Base-by-base conservation (phyloP, 2,329 filamentous ascomycete genomes). In the Fusarium sacchari region DNA sequence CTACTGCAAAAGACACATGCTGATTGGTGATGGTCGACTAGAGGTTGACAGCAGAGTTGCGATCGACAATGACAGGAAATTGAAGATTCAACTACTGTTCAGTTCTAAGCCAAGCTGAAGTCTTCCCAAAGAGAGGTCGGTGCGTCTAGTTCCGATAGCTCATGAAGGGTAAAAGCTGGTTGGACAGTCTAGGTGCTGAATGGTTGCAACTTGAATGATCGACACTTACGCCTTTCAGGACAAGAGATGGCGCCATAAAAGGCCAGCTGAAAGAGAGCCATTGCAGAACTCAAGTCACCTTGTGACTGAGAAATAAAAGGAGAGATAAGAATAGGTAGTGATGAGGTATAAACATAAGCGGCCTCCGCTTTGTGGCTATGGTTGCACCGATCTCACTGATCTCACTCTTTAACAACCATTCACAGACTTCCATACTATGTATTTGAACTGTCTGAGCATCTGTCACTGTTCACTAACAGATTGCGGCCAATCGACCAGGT, bases 191-290 rank as follows among this genome's bases (percentile, higher is more conserved):
- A 26, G 43, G 49, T 52, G 60, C 55, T 47, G 62, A 57, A 68
- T 52, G 57, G 57, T 44, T 66, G 55, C 50, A 42, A 43, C 43
- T 57, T 44, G 46, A 42, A 64, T 28, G 75, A 77, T 77, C 72
- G 72, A 59, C 75, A 56, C 69, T 75, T 59, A 47, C 63, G 71
- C 43, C 64, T 73, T 74, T 64, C n/a, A 58, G 55, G 56, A 55
- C 53, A 65, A 53, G 43, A 56, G 28, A 77, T 76, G 67, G 72
- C 76, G 74, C 52, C 60, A 74, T 75, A 18, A 28, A 49, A 43
- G 42, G 28, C 53, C 63, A 65, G 68, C 63, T 61, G 65, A 47
- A 36, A 47, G 34, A 43, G 46, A 69, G 20, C 20, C 26, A 40
- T 52, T 37, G 43, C 28, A 67, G 30, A 64, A 39, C 34, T 28